phyloP scores from a whole-genome alignment of 2,329 filamentous ascomycete species.

The Colletotrichum coccodes region DNA sequence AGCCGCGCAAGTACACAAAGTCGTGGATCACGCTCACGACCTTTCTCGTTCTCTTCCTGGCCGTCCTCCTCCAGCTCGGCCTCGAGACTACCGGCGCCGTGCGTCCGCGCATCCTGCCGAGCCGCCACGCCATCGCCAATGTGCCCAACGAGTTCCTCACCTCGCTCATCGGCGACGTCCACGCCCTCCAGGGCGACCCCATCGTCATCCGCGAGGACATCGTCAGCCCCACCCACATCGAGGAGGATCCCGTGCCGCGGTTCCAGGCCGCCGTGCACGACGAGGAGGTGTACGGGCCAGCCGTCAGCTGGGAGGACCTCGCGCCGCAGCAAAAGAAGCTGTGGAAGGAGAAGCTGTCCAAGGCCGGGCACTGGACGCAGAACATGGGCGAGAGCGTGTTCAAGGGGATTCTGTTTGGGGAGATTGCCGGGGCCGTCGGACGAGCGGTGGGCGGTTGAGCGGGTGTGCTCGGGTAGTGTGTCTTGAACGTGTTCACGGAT shows the following conservation, averaged over 20 bases:
- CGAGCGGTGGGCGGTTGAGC: conserved; percentile 48
- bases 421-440: conserved; percentile 73
- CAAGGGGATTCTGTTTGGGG: conserved; percentile 80
- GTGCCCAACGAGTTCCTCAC: conserved; percentile 45
- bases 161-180: conserved; percentile 48
- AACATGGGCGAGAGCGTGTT: conserved; percentile 81
- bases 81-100: conserved; percentile 71
- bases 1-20: conserved; percentile 60
- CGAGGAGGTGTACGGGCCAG: conserved; percentile 58
- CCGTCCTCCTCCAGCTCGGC: conserved; percentile 70
- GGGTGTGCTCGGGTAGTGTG: background rate
- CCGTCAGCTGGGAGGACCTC: conserved; percentile 78
- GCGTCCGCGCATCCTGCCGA: conserved; percentile 50
- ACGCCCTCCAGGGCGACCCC: conserved; percentile 45
- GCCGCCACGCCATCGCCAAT: conserved; percentile 7
- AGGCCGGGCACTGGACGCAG: conserved; percentile 83
- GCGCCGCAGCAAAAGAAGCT: conserved; percentile 67
- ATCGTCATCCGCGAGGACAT: conserved; percentile 50
- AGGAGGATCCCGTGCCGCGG: conserved; percentile 35
- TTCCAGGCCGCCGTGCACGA: conserved; percentile 58
- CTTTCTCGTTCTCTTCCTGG: conserved; percentile 68
- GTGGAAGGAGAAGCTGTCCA: conserved; percentile 76
- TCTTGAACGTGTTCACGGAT: conserved; percentile 11
- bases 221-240: conserved; percentile 31
- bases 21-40: conserved; percentile 64